Percentiles rank a stretch among this genome's conserved stretches.
These are phyloP conservation scores for Paramyrothecium sp. DNA, from an alignment of 2,329 filamentous ascomycete species.

Conservation along the genomic window DNA sequence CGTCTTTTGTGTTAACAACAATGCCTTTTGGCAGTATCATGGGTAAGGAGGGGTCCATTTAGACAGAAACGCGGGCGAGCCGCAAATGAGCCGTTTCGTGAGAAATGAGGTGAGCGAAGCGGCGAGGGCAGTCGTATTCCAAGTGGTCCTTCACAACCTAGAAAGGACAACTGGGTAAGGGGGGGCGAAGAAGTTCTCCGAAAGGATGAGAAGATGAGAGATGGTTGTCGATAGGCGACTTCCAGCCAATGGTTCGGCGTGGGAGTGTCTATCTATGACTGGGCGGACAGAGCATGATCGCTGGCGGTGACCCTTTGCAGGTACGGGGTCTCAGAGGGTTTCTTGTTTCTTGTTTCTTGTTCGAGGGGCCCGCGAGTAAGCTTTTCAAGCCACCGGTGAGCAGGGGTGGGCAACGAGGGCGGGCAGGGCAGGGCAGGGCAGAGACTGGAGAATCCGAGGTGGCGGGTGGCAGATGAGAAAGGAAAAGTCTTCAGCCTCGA, in stretches of 20 bases:
- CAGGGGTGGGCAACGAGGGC: not conserved
- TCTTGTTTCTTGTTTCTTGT: not conserved
- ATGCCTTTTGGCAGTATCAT: slow-evolving; percentile 57
- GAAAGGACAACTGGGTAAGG: no score
- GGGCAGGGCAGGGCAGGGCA: not conserved
- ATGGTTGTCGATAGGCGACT: slow-evolving; percentile 1
- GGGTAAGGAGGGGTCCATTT: slow-evolving; percentile 34
- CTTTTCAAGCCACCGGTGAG: not conserved
- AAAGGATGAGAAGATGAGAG: not conserved
- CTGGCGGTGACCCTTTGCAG: slow-evolving; percentile 2
- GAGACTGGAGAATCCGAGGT: not conserved
- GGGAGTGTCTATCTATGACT: slow-evolving; percentile 14
- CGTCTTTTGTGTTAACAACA: slow-evolving; percentile 49
- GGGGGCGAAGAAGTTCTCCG: not conserved
- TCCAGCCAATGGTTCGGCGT: slow-evolving; percentile 9
- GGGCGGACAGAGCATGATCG: slow-evolving; percentile 19
- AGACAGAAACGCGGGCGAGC: not conserved
- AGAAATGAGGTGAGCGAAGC: not conserved
- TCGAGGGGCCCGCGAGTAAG: not conserved
- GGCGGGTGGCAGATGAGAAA: not conserved
- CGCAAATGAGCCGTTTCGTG: not conserved
- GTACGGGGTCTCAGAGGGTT: not conserved
- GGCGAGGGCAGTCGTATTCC: not conserved
- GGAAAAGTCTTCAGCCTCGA: no score
- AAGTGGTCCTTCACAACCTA: no score